phyloP scores from a whole-genome alignment of 2,329 filamentous ascomycete species.

The Penicillium janthinellum region DNA sequence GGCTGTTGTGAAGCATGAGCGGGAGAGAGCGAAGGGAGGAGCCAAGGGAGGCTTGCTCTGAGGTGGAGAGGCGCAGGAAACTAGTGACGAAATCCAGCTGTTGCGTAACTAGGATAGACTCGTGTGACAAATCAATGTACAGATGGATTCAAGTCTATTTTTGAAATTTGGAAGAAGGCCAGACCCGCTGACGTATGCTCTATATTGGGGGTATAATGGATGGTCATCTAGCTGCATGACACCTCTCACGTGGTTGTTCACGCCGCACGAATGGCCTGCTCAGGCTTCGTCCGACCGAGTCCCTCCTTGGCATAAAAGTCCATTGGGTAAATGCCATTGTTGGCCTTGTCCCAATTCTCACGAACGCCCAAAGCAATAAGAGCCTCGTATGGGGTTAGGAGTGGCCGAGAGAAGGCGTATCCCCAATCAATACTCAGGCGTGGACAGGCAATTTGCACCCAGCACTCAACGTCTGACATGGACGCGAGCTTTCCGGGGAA shows the following conservation, averaged over 20 bases:
- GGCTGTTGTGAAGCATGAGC: conserved; percentile 11
- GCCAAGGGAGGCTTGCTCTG: conserved; percentile 5
- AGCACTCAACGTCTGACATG: conserved; percentile 93
- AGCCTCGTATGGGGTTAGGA: conserved; percentile 94
- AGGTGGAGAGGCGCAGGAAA: background rate
- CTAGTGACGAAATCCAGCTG: too few species aligned
- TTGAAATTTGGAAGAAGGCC: conserved; percentile 2
- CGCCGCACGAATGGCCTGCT: conserved; percentile 23
- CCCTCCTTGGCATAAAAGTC: conserved; percentile 96
- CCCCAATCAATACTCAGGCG: conserved; percentile 97
- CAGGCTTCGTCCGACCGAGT: conserved; percentile 72
- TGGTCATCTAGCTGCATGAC: background rate
- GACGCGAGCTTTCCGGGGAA: conserved; percentile 93
- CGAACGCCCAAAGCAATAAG: conserved; percentile 81
- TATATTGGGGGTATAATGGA: conserved; percentile 17
- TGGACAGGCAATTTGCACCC: conserved; percentile 98
- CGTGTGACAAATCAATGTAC: background rate
- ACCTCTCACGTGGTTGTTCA: conserved; percentile 8
- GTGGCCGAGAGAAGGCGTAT: conserved; percentile 85
- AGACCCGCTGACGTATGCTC: conserved; percentile 20
- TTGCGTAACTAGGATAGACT: background rate
- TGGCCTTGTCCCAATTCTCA: conserved; percentile 69
- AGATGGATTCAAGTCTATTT: background rate
- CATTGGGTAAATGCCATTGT: conserved; percentile 82
- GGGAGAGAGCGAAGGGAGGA: background rate